Percentiles rank a stretch among this genome's conserved stretches.
Evolutionary conservation across 306 rosid species (phyloP).

Genomic region (Nissolia schottii): DNA sequence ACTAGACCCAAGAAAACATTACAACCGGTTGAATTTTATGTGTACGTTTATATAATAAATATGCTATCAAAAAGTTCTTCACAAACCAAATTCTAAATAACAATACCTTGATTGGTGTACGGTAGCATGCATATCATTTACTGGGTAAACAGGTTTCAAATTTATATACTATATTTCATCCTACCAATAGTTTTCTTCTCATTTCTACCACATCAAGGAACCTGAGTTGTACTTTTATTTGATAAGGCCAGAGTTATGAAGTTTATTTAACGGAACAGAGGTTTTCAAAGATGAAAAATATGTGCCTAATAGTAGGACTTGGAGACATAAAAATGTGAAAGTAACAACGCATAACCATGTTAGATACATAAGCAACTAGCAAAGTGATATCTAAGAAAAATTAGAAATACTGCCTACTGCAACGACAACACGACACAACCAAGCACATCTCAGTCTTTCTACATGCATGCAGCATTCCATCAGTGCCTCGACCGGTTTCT

Average conservation of each 20-base stretch:
- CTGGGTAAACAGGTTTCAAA: not conserved
- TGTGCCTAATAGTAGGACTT: not conserved
- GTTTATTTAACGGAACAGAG: not conserved
- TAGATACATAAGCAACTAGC: slow-evolving; percentile 12
- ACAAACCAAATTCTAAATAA: not conserved
- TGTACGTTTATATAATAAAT: too few species aligned
- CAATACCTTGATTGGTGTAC: not conserved
- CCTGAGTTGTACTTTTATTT: not conserved
- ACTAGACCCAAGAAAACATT: too few species aligned
- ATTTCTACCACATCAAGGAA: not conserved
- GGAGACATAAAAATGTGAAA: not conserved
- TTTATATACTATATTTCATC: not conserved
- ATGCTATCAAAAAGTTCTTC: not conserved
- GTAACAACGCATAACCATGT: not conserved
- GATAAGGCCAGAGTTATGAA: not conserved
- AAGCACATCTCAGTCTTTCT: slow-evolving; percentile 1
- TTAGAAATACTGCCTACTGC: slow-evolving; percentile 7
- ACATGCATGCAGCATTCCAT: slow-evolving; percentile 15
- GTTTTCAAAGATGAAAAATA: not conserved
- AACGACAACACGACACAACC: slow-evolving; percentile 17
- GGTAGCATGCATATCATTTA: not conserved
- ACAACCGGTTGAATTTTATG: too few species aligned
- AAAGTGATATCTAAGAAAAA: not conserved
- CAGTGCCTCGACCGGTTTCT: slow-evolving; percentile 65
- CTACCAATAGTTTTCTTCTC: not conserved